phyloP scores from a whole-genome alignment of 2,329 filamentous ascomycete genomes.

The Davidsoniella virescens region DNA sequence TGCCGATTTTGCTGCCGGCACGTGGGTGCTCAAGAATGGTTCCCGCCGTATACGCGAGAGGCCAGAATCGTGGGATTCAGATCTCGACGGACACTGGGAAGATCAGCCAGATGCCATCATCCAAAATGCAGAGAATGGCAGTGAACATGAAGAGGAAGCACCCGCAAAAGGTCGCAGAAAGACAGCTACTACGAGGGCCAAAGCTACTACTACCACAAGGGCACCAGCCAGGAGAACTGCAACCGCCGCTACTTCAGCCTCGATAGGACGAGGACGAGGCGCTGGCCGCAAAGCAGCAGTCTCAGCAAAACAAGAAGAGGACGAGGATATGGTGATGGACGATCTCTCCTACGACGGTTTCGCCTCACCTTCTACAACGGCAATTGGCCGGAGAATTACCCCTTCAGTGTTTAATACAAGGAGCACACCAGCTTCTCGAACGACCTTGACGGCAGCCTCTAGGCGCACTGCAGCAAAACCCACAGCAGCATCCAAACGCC shows the following conservation, averaged over 20 bases:
- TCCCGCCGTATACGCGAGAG: constrained; percentile 34
- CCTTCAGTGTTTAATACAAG: neutral
- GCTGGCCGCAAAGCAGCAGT: constrained; percentile 26
- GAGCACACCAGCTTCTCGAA: constrained; percentile 12
- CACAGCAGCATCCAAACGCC: constrained; percentile 21
- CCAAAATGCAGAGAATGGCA: constrained; percentile 34
- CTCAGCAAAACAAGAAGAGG: constrained; percentile 23
- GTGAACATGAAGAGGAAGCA: constrained; percentile 30
- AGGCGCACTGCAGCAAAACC: constrained; percentile 19
- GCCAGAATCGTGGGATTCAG: constrained; percentile 71
- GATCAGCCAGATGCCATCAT: constrained; percentile 49
- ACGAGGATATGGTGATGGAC: constrained; percentile 35
- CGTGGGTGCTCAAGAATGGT: constrained; percentile 30
- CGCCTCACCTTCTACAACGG: constrained; percentile 20
- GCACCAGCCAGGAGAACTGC: constrained; percentile 27
- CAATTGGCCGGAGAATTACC: neutral
- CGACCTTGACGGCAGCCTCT: constrained; percentile 16
- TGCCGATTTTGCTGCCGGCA: constrained; percentile 50
- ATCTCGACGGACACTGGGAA: constrained; percentile 73
- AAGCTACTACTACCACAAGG: constrained; percentile 24
- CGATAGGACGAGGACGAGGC: constrained; percentile 19
- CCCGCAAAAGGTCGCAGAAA: neutral
- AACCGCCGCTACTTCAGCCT: constrained; percentile 21
- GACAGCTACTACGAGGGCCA: constrained; percentile 14
- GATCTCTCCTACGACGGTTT: constrained; percentile 30